A percentile compares a stretch with the other conserved stretches of the same genome.
phyloP scores from a whole-genome alignment of 208 protist species.

The Trypanosomatidae sp. region DNA sequence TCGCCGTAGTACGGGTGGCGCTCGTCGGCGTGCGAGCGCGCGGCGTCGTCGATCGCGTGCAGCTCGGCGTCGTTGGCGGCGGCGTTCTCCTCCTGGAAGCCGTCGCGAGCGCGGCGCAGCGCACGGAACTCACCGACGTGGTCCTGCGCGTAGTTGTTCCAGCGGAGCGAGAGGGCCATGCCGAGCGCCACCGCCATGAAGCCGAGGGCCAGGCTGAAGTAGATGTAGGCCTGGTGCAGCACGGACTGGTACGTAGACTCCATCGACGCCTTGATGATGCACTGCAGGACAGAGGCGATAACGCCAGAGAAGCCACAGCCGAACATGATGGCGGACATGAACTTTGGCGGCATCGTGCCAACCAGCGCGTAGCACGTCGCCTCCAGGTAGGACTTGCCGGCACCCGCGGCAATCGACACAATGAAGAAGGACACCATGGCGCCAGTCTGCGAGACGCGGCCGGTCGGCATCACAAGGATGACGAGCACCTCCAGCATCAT shows the following conservation, averaged over 20 bases:
- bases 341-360: constrained; percentile 71
- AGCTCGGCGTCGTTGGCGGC: too few species aligned
- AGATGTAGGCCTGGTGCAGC: constrained; percentile 64
- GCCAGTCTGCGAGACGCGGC: constrained; percentile 38
- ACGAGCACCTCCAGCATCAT: constrained; percentile 76
- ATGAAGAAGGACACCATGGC: constrained; percentile 78
- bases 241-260: constrained; percentile 37
- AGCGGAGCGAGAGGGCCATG: constrained; percentile 61
- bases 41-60: too few species aligned
- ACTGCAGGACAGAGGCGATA: constrained; percentile 67
- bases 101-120: too few species aligned
- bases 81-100: too few species aligned
- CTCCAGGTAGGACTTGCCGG: constrained; percentile 86
- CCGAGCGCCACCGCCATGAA: constrained; percentile 59
- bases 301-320: constrained; percentile 81
- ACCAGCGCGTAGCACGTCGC: constrained; percentile 85
- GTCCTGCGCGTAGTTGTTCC: constrained; percentile 61
- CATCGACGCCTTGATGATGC: constrained; percentile 85
- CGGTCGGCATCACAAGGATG: constrained; percentile 53
- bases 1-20: too few species aligned
- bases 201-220: constrained; percentile 69
- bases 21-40: too few species aligned
- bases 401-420: too few species aligned
- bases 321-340: constrained; percentile 89
- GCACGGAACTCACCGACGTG: constrained; percentile 73